These are phyloP conservation scores for Babesia bovis DNA, from an alignment of 169 alveolate species.

Conservation along the genomic window DNA sequence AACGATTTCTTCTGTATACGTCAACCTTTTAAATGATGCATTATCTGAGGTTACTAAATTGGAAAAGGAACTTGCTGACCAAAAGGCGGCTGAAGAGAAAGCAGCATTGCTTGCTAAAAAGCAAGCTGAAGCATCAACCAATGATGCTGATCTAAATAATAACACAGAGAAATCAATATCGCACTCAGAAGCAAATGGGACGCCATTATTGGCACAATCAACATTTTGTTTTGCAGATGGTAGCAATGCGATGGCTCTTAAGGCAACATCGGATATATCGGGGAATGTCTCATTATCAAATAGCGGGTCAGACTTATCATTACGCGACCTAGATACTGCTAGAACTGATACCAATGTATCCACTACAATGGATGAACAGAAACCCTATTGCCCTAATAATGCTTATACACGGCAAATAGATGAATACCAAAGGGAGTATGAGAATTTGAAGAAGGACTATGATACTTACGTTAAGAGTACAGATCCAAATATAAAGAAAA, in stretches of 20 bases:
- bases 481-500: conserved; percentile 6
- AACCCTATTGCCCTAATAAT: conserved; percentile 17
- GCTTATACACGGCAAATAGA: conserved; percentile 15
- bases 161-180: background rate
- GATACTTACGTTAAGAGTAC: background rate
- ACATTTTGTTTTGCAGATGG: background rate
- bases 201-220: background rate
- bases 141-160: background rate
- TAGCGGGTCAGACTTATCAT: background rate
- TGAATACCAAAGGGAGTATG: conserved; percentile 7
- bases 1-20: conserved; percentile 1
- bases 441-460: background rate
- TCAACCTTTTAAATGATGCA: conserved; percentile 14
- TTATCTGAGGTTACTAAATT: conserved; percentile 22
- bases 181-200: background rate
- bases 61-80: conserved; percentile 6
- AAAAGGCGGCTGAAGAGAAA: background rate
- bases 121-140: background rate
- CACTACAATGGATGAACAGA: background rate
- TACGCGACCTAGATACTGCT: background rate
- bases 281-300: background rate
- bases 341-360: background rate
- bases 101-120: background rate
- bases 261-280: background rate
- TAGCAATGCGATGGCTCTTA: background rate